Evolutionary conservation across 2,329 filamentous ascomycete species (phyloP), one percentile per base, ranked within the genome.

Genomic region (Colletotrichum musicola): DNA sequence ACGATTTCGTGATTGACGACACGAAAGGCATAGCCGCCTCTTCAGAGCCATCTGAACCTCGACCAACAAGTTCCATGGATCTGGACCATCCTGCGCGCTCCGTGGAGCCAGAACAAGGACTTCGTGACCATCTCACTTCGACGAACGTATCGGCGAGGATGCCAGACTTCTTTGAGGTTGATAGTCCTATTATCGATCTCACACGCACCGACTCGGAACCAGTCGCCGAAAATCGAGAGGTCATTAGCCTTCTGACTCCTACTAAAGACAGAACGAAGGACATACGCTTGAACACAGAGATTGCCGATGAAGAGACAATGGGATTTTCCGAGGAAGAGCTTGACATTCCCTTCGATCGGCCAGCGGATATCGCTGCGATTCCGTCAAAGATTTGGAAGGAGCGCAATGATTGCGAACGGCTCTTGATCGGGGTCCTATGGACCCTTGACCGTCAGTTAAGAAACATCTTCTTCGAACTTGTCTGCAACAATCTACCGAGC

Each of bases 1-100:
- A 80, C 4, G 78, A 81, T 51, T 90, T 91, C 68, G 77, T 92
- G 54, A 80, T 88, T 30, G 73, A 80, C 18, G 80, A 68, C 16
- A 57, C 27, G 50, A 46, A 49, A 20, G 50, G 50, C 30, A 35
- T 25, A 40, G 22, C 25, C 12, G 20, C 14, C 42, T 35, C 42
- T n/a, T 40, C 50, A 2, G 62, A 49, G n/a, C 42, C 44, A 13
- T 16, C 4, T n/a, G 44, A 38, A 25, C 3, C 42, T 27, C 62
- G 44, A 7, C 44, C 40, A 25, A 35, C 14, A 18, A 46, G 38
- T n/a, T 55, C 62, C 6, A 69, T 66, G 66, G 44, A 61, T n/a
- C 18, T 66, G n/a, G 66, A 69, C 16, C 16, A 57, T 30, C 42
- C 42, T 5, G 49, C n/a, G 20, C 18, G 49, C 7, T 16, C 20